phyloP scores from a whole-genome alignment of 2,329 filamentous ascomycete genomes.

The Ceratocystis colombiana region DNA sequence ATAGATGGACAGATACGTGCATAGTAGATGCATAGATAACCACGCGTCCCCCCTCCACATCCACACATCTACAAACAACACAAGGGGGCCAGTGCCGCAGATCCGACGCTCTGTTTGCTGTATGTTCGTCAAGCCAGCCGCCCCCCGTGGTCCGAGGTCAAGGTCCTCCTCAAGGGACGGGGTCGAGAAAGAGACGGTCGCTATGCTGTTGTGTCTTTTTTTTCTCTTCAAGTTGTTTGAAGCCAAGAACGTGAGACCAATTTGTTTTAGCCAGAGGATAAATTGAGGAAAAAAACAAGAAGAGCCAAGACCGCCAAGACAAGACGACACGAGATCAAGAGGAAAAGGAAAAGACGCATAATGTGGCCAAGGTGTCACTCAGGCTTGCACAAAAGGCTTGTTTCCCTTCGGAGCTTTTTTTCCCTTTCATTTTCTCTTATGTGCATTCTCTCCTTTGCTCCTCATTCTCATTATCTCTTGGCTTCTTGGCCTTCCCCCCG shows the following conservation, averaged over 20 bases:
- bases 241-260: too few relatives aligned
- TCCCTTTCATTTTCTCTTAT: neutral
- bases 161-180: too few relatives aligned
- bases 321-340: neutral
- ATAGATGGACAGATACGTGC: neutral
- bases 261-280: neutral
- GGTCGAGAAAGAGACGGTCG: too few relatives aligned
- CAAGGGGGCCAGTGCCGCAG: neutral
- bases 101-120: too few relatives aligned
- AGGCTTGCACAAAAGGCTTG: conserved; percentile 10
- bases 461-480: neutral
- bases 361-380: conserved; percentile 12
- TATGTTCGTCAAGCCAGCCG: too few relatives aligned
- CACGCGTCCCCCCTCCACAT: neutral
- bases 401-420: neutral
- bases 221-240: too few relatives aligned
- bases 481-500: neutral
- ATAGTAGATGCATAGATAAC: neutral
- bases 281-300: neutral
- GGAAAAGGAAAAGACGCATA: conserved; percentile 4
- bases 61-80: neutral
- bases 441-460: neutral
- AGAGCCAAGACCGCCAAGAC: conserved; percentile 6
- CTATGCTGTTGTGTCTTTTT: too few relatives aligned
- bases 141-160: too few relatives aligned